A percentile compares a stretch with the other conserved stretches of the same genome.
Conservation (phyloP, 345 rosid genomes). For the Hevea brasiliensis region DNA sequence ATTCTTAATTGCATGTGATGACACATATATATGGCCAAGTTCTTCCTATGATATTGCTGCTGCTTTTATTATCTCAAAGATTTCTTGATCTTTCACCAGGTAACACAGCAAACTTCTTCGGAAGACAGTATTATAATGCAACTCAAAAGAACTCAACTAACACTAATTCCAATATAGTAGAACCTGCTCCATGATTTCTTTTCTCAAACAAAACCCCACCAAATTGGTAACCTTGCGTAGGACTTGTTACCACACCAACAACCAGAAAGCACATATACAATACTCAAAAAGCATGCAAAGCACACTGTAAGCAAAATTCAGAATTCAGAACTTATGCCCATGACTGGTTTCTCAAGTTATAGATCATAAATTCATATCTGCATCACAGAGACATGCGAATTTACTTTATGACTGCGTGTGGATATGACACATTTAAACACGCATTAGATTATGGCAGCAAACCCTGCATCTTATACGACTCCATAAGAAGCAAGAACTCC, state of each 20-base stretch:
- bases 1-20: background rate
- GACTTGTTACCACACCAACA: background rate
- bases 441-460: background rate
- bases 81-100: background rate
- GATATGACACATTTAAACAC: background rate
- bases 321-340: background rate
- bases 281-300: background rate
- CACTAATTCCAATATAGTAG: background rate
- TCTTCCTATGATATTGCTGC: background rate
- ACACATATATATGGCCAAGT: too few species aligned
- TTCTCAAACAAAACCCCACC: background rate
- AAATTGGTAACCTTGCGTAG: background rate
- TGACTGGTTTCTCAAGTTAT: background rate
- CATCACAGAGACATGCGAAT: background rate
- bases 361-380: background rate
- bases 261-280: background rate
- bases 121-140: background rate
- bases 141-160: background rate
- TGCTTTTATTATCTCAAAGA: background rate
- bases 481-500: background rate
- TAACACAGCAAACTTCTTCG: background rate
- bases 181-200: background rate
- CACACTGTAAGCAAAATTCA: background rate
- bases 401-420: background rate
- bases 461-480: background rate